Evolutionary conservation across 441 rosid genomes (phyloP).

Genomic region (Adansonia madagascariensis): DNA sequence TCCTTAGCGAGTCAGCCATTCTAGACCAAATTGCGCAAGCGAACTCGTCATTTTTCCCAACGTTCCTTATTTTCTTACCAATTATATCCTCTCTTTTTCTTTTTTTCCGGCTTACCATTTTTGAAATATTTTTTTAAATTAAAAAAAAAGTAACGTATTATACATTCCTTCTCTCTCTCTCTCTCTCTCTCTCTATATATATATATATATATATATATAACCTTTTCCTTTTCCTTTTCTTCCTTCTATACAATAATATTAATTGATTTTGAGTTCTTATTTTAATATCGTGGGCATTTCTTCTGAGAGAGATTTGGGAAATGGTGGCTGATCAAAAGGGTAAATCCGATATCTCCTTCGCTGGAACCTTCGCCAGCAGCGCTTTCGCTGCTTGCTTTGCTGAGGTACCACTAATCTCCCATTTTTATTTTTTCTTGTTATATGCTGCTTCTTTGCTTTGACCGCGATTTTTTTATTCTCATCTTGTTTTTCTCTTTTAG

Average conservation of each 20-base stretch:
- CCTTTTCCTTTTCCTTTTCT: too few species aligned
- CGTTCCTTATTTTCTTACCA: conserved; percentile 22
- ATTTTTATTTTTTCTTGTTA: not conserved
- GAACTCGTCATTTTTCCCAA: conserved; percentile 32
- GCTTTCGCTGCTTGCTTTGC: conserved; percentile 96
- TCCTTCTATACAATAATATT: not conserved
- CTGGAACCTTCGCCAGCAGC: conserved; percentile 80
- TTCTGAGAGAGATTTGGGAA: conserved; percentile 1
- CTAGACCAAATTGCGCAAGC: conserved; percentile 23
- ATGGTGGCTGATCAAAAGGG: conserved; percentile 83
- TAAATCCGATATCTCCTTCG: conserved; percentile 78
- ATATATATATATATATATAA: too few species aligned
- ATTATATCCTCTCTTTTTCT: not conserved
- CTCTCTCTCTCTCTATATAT: not conserved
- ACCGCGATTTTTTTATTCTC: conserved; percentile 4
- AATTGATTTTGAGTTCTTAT: not conserved
- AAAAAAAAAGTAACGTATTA: too few species aligned
- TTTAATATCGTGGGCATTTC: not conserved
- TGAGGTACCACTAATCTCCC: conserved; percentile 56
- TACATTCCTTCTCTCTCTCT: not conserved
- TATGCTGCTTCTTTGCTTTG: not conserved
- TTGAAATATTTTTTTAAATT: too few species aligned
- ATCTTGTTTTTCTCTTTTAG: conserved; percentile 17
- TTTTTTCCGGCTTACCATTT: not conserved
- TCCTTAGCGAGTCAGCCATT: too few species aligned